Percentiles rank a stretch among this genome's conserved stretches.
phyloP scores from a whole-genome alignment of 805 yeast genomes.

The Metschnikowia santaceciliae region DNA sequence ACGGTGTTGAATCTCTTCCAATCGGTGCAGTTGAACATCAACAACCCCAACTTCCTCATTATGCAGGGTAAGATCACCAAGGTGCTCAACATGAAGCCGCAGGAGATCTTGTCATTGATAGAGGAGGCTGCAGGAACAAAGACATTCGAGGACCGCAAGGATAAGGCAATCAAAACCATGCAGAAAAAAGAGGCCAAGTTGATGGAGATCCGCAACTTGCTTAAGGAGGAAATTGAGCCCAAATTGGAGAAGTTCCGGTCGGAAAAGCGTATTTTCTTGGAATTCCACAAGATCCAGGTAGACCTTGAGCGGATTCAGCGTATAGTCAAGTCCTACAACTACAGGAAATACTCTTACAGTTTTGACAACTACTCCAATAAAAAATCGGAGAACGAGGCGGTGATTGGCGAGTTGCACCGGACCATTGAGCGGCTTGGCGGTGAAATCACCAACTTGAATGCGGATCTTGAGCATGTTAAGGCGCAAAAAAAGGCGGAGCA shows the following conservation, averaged over 20 bases:
- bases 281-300: conserved; percentile 79
- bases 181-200: conserved; percentile 84
- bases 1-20: conserved; percentile 88
- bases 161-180: conserved; percentile 88
- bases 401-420: conserved; percentile 38
- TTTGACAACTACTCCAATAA: conserved; percentile 42
- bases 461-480: conserved; percentile 56
- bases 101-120: conserved; percentile 81
- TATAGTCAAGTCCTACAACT: conserved; percentile 77
- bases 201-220: conserved; percentile 65
- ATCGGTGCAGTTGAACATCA: conserved; percentile 91
- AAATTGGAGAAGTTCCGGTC: conserved; percentile 73
- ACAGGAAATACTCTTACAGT: conserved; percentile 37
- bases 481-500: conserved; percentile 53
- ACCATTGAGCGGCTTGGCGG: conserved; percentile 43
- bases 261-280: conserved; percentile 79
- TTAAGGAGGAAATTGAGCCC: conserved; percentile 89
- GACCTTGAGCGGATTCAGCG: conserved; percentile 73
- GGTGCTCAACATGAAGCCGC: conserved; percentile 93
- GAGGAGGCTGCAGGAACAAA: conserved; percentile 99
- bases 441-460: conserved; percentile 57
- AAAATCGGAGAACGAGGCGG: conserved; percentile 38
- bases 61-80: conserved; percentile 99
- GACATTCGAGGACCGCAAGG: conserved; percentile 90
- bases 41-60: conserved; percentile 93